Base-by-base conservation (phyloP, 108 stramenopile species). In the Nitzschia sp. region DNA sequence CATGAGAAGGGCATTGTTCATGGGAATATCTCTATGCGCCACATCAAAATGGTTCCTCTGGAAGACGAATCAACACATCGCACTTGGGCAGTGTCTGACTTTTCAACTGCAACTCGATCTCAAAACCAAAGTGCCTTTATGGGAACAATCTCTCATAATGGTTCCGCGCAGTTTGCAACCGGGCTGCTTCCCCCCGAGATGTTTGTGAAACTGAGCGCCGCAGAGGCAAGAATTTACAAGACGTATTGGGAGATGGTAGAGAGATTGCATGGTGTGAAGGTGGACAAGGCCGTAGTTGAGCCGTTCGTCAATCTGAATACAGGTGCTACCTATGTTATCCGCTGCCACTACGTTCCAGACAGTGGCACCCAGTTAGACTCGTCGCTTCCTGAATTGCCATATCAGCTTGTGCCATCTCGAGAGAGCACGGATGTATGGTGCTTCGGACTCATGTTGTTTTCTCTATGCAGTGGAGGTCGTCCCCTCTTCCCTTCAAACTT, bases 371-470 rank as follows among this genome's bases (percentile, higher is more conserved):
- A 64, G 41, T 11, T 46, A 11, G 17, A 55, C 11, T 25, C 24
- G 8, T 34, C 14, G 10, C 62, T 80, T 11, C 77, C 84, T 20
- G 55, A 59, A 25, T 74, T 90, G 51, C 89, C 89, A 11, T 90
- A 85, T 66, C 63, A 75, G 58, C 64, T 90, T 17, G 63, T 87
- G 3, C 51, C 63, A 46, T 69, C 83, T 7, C 67, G 77, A 25
- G 76, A 72, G 57, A 73, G 65, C 41, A 63, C 73, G n/a, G 89
- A 90, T 69, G 57, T 87, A 9, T 90, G 89, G 89, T 65, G 75
- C 15, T 85, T 84, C 63, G 89, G 89, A 12, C 59, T 83, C 14
- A 51, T 90, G n/a, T 55, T 90, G 10, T 90, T 73, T 62, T 51
- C 69, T 44, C 65, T 90, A 0, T 84, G 83, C 52, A 79, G 76